A percentile compares a stretch with the other conserved stretches of the same genome.
These are phyloP conservation scores for Psilocybe mexicana DNA, from an alignment of 1,284 basidiomycete genomes.

Conservation along the genomic window DNA sequence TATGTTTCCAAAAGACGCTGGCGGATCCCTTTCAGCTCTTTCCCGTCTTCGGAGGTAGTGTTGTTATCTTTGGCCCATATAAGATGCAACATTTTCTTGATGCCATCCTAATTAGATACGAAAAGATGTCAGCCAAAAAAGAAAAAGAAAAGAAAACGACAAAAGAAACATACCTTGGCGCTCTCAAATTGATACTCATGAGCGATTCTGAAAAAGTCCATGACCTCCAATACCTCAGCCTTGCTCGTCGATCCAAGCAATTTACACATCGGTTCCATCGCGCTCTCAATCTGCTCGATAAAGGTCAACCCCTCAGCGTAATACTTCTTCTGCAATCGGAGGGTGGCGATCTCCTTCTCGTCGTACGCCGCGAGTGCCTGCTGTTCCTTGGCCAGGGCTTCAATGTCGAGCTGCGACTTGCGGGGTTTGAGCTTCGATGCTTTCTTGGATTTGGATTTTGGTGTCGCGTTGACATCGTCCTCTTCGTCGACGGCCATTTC, in stretches of 20 bases:
- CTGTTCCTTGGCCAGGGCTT: conserved; percentile 66
- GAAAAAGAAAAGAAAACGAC: neutral
- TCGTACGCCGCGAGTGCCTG: conserved; percentile 66
- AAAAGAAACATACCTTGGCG: conserved; percentile 56
- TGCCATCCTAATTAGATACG: conserved; percentile 58
- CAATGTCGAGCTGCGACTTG: conserved; percentile 69
- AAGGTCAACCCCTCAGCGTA: conserved; percentile 87
- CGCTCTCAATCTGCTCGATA: conserved; percentile 80
- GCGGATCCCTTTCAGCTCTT: conserved; percentile 88
- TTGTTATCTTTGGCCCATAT: conserved; percentile 97
- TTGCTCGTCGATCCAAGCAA: conserved; percentile 91
- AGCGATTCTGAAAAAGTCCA: conserved; percentile 91
- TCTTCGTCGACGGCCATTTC: conserved; percentile 39
- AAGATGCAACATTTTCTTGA: conserved; percentile 96
- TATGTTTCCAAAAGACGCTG: conserved; percentile 91
- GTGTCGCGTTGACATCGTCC: conserved; percentile 35
- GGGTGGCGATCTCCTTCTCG: conserved; percentile 62
- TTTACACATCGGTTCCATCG: conserved; percentile 75
- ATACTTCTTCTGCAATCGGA: conserved; percentile 86
- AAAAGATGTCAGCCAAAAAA: neutral
- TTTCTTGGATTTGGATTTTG: conserved; percentile 41
- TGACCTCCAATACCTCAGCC: conserved; percentile 91
- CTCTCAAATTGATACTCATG: conserved; percentile 83
- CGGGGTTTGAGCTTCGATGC: conserved; percentile 56
- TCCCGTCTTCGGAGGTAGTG: conserved; percentile 77